Evolutionary conservation across 2,329 filamentous ascomycete species (phyloP).

Genomic region (Xylaria sp.): DNA sequence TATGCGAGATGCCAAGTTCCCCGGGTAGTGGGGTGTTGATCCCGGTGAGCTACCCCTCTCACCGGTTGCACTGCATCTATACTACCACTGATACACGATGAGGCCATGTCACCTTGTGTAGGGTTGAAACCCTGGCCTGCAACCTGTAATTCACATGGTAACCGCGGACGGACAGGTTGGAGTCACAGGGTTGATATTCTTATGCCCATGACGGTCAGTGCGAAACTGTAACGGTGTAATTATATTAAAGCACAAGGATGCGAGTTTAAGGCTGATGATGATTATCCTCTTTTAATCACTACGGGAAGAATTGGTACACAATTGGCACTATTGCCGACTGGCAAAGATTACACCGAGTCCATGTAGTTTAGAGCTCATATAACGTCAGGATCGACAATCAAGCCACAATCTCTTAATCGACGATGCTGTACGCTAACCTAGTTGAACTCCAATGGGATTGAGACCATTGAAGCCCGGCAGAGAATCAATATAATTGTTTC

Average conservation of each 20-base stretch:
- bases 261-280: neutral
- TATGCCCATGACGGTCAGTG: neutral
- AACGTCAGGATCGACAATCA: conserved; percentile 13
- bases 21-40: conserved; percentile 2
- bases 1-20: conserved; percentile 14
- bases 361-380: neutral
- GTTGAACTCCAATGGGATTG: neutral
- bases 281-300: neutral
- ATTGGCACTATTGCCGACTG: neutral
- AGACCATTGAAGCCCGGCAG: neutral
- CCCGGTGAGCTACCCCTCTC: conserved; percentile 22
- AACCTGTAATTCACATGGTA: neutral
- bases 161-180: conserved; percentile 1
- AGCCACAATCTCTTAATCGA: neutral
- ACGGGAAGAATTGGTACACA: neutral
- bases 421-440: neutral
- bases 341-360: neutral
- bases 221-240: neutral
- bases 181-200: conserved; percentile 4
- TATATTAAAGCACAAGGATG: neutral
- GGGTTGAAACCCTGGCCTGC: conserved; percentile 2
- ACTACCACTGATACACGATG: neutral
- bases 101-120: conserved; percentile 20
- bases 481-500: neutral
- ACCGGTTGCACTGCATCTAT: conserved; percentile 5